Evolutionary conservation across 257 asterid species (phyloP).

Genomic region (Plantago elongata): DNA sequence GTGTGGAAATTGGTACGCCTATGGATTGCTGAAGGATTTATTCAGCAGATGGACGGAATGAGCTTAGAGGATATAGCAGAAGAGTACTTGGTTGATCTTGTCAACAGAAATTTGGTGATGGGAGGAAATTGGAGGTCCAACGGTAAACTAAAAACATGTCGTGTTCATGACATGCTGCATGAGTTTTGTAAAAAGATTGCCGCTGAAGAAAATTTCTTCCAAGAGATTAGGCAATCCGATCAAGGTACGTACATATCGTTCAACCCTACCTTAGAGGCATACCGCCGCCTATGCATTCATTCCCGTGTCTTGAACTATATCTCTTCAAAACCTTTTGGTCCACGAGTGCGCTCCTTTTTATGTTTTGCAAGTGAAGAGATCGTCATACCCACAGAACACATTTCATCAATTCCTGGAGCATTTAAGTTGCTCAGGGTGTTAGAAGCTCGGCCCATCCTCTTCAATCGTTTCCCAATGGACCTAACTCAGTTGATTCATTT

Average conservation of each 20-base stretch:
- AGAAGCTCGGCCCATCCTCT: slow-evolving; percentile 35
- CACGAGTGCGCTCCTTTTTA: slow-evolving; percentile 51
- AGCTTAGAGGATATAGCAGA: slow-evolving; percentile 45
- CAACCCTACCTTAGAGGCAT: slow-evolving; percentile 28
- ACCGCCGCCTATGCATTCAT: slow-evolving; percentile 52
- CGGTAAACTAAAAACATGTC: slow-evolving; percentile 43
- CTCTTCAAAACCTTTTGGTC: slow-evolving; percentile 35
- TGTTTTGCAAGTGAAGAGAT: slow-evolving; percentile 35
- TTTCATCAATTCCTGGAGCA: slow-evolving; percentile 36
- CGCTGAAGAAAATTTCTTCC: slow-evolving; percentile 35
- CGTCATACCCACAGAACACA: slow-evolving; percentile 27
- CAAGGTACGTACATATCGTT: slow-evolving; percentile 27
- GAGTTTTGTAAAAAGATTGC: slow-evolving; percentile 50
- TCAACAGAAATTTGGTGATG: slow-evolving; percentile 44
- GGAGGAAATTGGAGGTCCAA: slow-evolving; percentile 28
- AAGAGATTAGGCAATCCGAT: slow-evolving; percentile 38
- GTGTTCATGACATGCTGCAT: slow-evolving; percentile 49
- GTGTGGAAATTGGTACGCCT: slow-evolving; percentile 36
- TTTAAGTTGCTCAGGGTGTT: slow-evolving; percentile 54
- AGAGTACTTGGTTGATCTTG: slow-evolving; percentile 44
- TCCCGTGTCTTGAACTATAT: slow-evolving; percentile 35
- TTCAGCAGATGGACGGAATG: slow-evolving; percentile 37
- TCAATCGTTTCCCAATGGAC: slow-evolving; percentile 38
- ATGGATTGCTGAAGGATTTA: slow-evolving; percentile 65
- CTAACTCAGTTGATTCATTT: slow-evolving; percentile 39